phyloP scores from a whole-genome alignment of 306 rosid species.

The peach (Prunus persica) region DNA sequence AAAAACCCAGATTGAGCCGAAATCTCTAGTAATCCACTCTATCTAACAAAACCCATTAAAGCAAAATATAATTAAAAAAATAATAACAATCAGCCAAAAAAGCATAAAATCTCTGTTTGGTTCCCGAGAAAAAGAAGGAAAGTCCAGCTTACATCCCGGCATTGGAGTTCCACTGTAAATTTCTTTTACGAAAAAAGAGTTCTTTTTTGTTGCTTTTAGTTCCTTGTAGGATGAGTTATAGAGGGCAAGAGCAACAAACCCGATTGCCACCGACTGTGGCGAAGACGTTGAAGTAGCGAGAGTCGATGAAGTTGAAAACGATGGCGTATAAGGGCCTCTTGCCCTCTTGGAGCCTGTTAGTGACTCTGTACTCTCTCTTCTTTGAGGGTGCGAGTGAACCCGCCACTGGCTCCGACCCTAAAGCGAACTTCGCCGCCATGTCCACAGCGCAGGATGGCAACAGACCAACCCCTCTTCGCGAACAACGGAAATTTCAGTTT shows the following conservation, averaged over 20 bases:
- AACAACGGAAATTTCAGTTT: not conserved
- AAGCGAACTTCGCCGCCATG: constrained; percentile 63
- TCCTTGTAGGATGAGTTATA: not conserved
- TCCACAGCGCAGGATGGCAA: not conserved
- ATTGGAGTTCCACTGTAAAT: not conserved
- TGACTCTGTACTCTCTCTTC: constrained; percentile 75
- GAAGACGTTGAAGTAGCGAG: constrained; percentile 77
- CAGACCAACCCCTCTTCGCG: not conserved
- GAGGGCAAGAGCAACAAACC: constrained; percentile 30
- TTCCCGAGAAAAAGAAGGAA: not conserved
- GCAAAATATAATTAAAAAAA: not conserved
- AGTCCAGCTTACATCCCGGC: not conserved
- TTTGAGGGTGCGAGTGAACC: constrained; percentile 51
- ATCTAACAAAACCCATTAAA: not conserved
- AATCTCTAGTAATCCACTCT: not conserved
- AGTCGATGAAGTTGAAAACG: constrained; percentile 86
- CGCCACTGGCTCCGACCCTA: constrained; percentile 78
- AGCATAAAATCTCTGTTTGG: not conserved
- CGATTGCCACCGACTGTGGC: constrained; percentile 96
- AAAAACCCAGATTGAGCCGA: not conserved
- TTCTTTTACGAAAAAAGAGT: not conserved
- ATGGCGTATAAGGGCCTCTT: constrained; percentile 83
- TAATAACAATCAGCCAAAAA: not conserved
- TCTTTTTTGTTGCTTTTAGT: not conserved
- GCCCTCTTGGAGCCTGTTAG: constrained; percentile 93